Conservation (phyloP, 192 early-diverging fungal species). For the Coemansia sp. region DNA sequence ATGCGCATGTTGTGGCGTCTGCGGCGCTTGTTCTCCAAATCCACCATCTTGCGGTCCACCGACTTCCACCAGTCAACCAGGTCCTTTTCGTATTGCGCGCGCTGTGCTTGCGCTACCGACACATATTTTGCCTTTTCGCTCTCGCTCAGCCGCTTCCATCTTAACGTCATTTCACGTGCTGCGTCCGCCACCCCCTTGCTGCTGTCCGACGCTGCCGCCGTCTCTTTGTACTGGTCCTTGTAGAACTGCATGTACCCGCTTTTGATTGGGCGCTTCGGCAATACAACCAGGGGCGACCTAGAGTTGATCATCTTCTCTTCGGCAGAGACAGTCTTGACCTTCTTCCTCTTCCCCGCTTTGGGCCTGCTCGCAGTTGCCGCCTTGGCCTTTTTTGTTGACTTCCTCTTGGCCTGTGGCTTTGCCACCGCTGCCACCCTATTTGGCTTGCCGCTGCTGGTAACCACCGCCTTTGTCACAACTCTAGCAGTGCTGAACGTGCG, state of each 20-base stretch:
- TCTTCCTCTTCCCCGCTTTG: slow-evolving; percentile 5
- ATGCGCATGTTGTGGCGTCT: slow-evolving; percentile 16
- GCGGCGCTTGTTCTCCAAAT: slow-evolving; percentile 48
- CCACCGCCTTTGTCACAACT: background rate
- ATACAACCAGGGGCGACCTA: background rate
- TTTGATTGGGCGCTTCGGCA: background rate
- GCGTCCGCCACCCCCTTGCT: background rate
- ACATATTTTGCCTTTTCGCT: slow-evolving; percentile 15
- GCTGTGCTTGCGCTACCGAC: background rate
- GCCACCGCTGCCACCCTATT: slow-evolving; percentile 2
- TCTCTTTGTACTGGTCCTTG: background rate
- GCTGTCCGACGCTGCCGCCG: background rate
- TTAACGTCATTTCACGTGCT: slow-evolving; percentile 9
- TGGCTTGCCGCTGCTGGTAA: background rate
- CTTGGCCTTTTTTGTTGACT: slow-evolving; percentile 7
- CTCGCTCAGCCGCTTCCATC: slow-evolving; percentile 28
- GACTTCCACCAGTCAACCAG: slow-evolving; percentile 44
- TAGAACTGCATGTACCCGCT: background rate
- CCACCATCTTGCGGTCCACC: slow-evolving; percentile 26
- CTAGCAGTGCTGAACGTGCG: slow-evolving; percentile 7
- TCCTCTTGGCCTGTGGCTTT: slow-evolving; percentile 17
- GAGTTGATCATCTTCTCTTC: slow-evolving; percentile 2
- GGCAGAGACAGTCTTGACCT: slow-evolving; percentile 1
- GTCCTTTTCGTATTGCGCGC: slow-evolving; percentile 12
- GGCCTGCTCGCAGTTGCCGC: background rate